phyloP scores from a whole-genome alignment of 345 rosid genomes.

The Cardiospermum halicacabum region DNA sequence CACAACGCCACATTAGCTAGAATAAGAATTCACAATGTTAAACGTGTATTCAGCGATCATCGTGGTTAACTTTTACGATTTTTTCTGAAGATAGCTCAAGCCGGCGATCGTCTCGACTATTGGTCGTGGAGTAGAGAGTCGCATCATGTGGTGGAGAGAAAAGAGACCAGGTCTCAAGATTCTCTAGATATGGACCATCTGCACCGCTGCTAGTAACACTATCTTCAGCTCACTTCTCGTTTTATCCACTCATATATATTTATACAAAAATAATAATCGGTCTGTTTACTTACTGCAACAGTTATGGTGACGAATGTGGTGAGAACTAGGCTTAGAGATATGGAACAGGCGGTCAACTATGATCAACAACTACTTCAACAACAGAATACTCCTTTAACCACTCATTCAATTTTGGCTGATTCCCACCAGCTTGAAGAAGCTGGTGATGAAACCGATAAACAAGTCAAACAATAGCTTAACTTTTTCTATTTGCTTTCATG shows the following conservation, averaged over 20 bases:
- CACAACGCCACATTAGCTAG: no score
- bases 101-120: neutral
- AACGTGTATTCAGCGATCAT: no score
- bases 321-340: conserved; percentile 62
- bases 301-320: conserved; percentile 68
- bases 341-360: conserved; percentile 45
- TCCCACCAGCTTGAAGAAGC: conserved; percentile 30
- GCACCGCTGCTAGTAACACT: conserved; percentile 62
- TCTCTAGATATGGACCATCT: conserved; percentile 82
- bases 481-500: neutral
- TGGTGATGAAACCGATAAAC: conserved; percentile 26
- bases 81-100: no score
- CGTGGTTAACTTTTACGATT: no score
- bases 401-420: conserved; percentile 22
- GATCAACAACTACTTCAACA: conserved; percentile 29
- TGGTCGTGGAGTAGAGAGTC: no score
- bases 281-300: conserved; percentile 18
- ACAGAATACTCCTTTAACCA: conserved; percentile 2
- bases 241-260: neutral
- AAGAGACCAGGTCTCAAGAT: conserved; percentile 74
- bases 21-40: no score
- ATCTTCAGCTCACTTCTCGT: neutral
- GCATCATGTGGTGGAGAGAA: conserved; percentile 53
- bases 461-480: conserved; percentile 20
- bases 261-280: neutral